phyloP scores from a whole-genome alignment of 108 stramenopile genomes.

The Epithemia pelagica region DNA sequence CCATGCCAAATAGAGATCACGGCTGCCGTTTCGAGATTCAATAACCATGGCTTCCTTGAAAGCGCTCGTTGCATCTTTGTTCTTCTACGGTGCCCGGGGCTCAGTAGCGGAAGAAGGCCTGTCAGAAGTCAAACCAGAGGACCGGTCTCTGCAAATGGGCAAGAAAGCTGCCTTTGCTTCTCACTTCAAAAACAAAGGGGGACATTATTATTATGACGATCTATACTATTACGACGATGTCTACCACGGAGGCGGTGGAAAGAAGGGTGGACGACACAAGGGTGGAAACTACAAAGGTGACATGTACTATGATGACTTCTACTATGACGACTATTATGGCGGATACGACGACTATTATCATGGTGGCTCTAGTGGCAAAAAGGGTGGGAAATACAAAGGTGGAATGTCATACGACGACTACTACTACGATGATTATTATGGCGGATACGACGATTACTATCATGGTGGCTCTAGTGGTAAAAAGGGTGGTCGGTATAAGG shows the following conservation, averaged over 20 bases:
- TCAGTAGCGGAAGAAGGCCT: no score
- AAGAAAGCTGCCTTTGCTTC: no score
- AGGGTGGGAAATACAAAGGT: background rate
- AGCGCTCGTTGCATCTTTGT: no score
- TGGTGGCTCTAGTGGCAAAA: background rate
- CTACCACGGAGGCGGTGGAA: background rate
- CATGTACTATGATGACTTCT: background rate
- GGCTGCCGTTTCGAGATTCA: no score
- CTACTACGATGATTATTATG: no score
- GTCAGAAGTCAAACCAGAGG: no score
- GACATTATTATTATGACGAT: background rate
- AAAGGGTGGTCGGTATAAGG: background rate
- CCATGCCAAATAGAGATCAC: no score
- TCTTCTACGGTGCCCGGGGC: no score
- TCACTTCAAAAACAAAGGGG: no score
- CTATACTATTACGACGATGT: background rate
- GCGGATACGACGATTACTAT: background rate
- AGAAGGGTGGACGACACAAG: background rate
- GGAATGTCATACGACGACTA: background rate
- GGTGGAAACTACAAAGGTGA: background rate
- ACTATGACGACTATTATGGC: no score
- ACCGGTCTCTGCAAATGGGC: no score
- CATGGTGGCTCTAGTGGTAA: background rate
- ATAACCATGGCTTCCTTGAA: no score
- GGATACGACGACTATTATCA: background rate